A percentile compares a stretch with the other conserved stretches of the same genome.
Evolutionary conservation across 2,329 filamentous ascomycete species (phyloP).

Genomic region (Ophiosphaerella korrae): DNA sequence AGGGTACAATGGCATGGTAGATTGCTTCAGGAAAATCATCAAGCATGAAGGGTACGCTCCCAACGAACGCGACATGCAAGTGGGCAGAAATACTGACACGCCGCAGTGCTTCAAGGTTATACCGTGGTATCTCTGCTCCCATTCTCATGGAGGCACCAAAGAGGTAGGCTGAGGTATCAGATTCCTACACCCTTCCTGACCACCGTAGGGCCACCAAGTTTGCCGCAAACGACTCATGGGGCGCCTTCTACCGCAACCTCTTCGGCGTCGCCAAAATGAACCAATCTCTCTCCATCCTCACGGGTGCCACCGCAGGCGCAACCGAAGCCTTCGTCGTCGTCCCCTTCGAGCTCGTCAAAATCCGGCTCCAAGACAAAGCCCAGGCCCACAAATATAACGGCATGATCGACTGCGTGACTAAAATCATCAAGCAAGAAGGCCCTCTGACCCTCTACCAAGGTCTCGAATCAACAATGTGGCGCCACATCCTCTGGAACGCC

Average conservation of each 20-base stretch:
- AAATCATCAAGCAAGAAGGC: constrained; percentile 85
- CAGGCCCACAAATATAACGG: constrained; percentile 87
- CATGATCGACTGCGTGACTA: constrained; percentile 77
- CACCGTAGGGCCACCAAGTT: constrained; percentile 84
- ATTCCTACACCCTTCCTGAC: constrained; percentile 5
- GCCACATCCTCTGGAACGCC: constrained; percentile 91
- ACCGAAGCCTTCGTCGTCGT: constrained; percentile 97
- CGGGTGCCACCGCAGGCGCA: constrained; percentile 90
- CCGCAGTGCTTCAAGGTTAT: constrained; percentile 79
- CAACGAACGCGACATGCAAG: not conserved
- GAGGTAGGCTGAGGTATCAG: constrained; percentile 51
- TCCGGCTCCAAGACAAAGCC: constrained; percentile 93
- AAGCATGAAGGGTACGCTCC: constrained; percentile 82
- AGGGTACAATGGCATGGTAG: constrained; percentile 93
- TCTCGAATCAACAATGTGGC: constrained; percentile 94
- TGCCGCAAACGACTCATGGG: constrained; percentile 98
- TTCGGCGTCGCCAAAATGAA: constrained; percentile 89
- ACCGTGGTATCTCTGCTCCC: constrained; percentile 92
- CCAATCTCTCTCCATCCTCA: constrained; percentile 88
- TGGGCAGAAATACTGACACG: constrained; percentile 16
- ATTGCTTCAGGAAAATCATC: constrained; percentile 98
- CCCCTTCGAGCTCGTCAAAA: constrained; percentile 98
- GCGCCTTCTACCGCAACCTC: constrained; percentile 84
- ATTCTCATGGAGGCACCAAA: constrained; percentile 98
- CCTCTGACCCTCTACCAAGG: constrained; percentile 92